A percentile compares a stretch with the other conserved stretches of the same genome.
Evolutionary conservation across 2,329 filamentous ascomycete genomes (phyloP).

Genomic region (Ilyonectria robusta): DNA sequence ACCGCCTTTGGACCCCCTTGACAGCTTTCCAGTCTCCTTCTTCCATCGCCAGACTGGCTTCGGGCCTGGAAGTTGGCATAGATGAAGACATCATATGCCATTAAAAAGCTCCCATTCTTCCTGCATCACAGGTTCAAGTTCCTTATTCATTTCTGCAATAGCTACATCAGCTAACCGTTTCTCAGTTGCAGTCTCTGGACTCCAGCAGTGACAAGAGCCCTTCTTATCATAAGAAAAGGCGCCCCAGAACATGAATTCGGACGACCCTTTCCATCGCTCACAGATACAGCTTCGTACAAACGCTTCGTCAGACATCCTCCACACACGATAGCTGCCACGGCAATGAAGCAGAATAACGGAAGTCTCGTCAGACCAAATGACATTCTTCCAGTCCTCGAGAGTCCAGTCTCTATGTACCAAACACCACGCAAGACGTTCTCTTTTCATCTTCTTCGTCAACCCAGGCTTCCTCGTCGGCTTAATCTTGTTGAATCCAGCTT

Average conservation of each 20-base stretch:
- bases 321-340: no score
- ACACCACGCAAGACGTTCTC: no score
- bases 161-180: conserved; percentile 4
- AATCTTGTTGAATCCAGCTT: conserved; percentile 26
- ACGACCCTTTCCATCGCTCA: conserved; percentile 34
- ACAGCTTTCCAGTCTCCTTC: no score
- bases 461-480: conserved; percentile 37
- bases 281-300: conserved; percentile 34
- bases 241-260: conserved; percentile 41
- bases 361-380: no score
- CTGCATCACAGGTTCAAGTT: conserved; percentile 29
- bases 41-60: no score
- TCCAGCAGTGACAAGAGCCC: conserved; percentile 35
- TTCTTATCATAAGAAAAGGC: conserved; percentile 38
- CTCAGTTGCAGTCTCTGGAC: conserved; percentile 32
- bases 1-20: no score
- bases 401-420: no score
- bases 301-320: not conserved
- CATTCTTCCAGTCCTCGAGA: no score
- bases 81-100: no score
- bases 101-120: conserved; percentile 31
- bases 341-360: no score
- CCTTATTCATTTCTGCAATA: conserved; percentile 33
- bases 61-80: no score
- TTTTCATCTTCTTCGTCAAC: not conserved